Percentiles rank a stretch among this genome's conserved stretches.
Conservation (phyloP, 1,284 basidiomycete species). For the Cryptococcus wingfieldii region DNA sequence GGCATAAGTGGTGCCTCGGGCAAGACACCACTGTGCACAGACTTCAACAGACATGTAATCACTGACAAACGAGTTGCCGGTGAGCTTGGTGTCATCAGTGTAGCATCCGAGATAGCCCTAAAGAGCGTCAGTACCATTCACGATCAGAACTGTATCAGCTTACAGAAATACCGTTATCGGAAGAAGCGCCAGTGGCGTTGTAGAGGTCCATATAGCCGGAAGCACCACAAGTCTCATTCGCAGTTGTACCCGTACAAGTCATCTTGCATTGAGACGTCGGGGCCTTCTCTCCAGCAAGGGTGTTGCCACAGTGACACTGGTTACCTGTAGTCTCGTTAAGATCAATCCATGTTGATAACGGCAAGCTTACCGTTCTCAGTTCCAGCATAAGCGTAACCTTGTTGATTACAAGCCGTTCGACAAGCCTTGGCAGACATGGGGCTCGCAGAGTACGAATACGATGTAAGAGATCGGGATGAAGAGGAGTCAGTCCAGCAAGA, state of each 20-base stretch:
- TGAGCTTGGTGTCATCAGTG: slow-evolving; percentile 17
- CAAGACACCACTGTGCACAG: slow-evolving; percentile 19
- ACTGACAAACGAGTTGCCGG: slow-evolving; percentile 14
- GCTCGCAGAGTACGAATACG: slow-evolving; percentile 17
- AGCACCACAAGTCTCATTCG: slow-evolving; percentile 16
- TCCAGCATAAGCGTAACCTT: slow-evolving; percentile 21
- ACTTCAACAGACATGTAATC: slow-evolving; percentile 18
- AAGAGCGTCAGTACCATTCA: no score
- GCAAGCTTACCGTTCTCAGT: slow-evolving; percentile 5
- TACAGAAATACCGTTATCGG: slow-evolving; percentile 8
- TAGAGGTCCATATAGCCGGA: slow-evolving; percentile 12
- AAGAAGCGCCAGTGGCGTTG: slow-evolving; percentile 14
- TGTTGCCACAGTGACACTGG: slow-evolving; percentile 27
- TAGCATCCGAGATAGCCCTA: slow-evolving; percentile 23
- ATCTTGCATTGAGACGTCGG: slow-evolving; percentile 18
- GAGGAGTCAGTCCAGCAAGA: slow-evolving; percentile 21
- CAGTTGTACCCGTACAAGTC: slow-evolving; percentile 8
- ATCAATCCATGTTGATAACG: background rate
- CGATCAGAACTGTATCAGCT: no score
- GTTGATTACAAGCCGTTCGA: slow-evolving; percentile 12
- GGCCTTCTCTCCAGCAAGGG: slow-evolving; percentile 12
- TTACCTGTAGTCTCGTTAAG: slow-evolving; percentile 12
- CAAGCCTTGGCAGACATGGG: slow-evolving; percentile 23
- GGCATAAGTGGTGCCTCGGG: slow-evolving; percentile 16
- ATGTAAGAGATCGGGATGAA: slow-evolving; percentile 8